Percentiles rank a stretch among this genome's conserved stretches.
phyloP scores from a whole-genome alignment of 179 eudicot genomes.

The Drosera spatulata region DNA sequence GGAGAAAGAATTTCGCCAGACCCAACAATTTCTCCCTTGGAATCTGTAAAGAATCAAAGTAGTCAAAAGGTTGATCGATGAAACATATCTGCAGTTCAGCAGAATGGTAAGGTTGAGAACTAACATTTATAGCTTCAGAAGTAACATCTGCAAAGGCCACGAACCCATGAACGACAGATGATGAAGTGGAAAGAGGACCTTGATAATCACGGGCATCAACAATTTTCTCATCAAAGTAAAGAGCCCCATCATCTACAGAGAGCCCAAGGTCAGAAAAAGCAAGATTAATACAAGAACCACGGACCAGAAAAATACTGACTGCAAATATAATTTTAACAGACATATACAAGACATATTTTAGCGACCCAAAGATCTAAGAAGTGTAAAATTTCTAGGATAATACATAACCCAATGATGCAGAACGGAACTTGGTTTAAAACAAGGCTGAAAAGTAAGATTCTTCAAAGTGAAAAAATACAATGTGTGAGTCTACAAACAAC shows the following conservation, averaged over 20 bases:
- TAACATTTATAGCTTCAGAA: conserved; percentile 62
- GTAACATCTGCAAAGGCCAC: conserved; percentile 60
- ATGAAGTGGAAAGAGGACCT: conserved; percentile 70
- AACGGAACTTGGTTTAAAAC: too few species aligned
- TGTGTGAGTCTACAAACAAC: too few species aligned
- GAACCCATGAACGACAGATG: conserved; percentile 73
- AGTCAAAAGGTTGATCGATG: conserved; percentile 3
- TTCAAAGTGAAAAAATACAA: too few species aligned
- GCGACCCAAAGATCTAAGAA: too few species aligned
- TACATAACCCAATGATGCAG: too few species aligned
- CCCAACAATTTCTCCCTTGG: conserved; percentile 74
- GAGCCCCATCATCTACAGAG: conserved; percentile 75
- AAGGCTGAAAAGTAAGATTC: too few species aligned
- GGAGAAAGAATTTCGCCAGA: conserved; percentile 82
- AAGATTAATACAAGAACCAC: background rate
- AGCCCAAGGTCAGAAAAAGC: conserved; percentile 2
- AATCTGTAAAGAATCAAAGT: conserved; percentile 34
- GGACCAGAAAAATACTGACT: too few species aligned
- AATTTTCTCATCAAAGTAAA: conserved; percentile 79
- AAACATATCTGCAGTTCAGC: background rate
- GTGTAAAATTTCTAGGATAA: too few species aligned
- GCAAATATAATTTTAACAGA: too few species aligned
- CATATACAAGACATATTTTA: too few species aligned
- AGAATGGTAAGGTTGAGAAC: conserved; percentile 9
- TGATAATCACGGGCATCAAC: conserved; percentile 52